A percentile compares a stretch with the other conserved stretches of the same genome.
Conservation (phyloP, 225 moss, liverwort and hornwort genomes). For the Physcomitrellopsis africana region DNA sequence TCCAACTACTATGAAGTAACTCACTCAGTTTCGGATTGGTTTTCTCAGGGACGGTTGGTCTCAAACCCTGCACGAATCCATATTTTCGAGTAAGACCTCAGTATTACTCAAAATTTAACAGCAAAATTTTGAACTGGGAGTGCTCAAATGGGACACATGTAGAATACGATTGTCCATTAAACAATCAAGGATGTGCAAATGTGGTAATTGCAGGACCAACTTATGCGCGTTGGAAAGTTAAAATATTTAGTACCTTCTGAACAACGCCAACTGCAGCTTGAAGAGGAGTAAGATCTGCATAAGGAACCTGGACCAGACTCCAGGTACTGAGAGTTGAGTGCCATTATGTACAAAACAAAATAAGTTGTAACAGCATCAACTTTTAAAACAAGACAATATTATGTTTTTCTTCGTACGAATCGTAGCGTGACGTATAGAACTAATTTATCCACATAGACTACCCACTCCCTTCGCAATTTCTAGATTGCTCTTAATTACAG, state of each 20-base stretch:
- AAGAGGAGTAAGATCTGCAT: constrained; percentile 87
- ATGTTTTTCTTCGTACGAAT: background rate
- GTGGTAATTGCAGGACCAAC: background rate
- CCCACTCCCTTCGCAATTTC: background rate
- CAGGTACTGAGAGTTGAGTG: constrained; percentile 15
- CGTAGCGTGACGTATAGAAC: background rate
- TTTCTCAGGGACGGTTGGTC: constrained; percentile 82
- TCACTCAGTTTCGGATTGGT: constrained; percentile 65
- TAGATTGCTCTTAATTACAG: background rate
- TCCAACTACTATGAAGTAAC: constrained; percentile 54
- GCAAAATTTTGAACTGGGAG: background rate
- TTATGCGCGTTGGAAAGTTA: constrained; percentile 9
- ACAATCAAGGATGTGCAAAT: background rate
- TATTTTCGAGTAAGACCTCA: background rate
- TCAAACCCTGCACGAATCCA: constrained; percentile 69
- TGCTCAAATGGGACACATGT: background rate
- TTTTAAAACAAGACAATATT: background rate
- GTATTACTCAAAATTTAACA: background rate
- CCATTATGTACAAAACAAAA: constrained; percentile 6
- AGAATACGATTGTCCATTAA: background rate
- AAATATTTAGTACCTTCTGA: constrained; percentile 68
- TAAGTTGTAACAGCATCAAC: constrained; percentile 10
- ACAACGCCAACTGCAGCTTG: constrained; percentile 99
- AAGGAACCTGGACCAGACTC: constrained; percentile 71
- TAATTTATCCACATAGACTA: background rate